A percentile compares a stretch with the other conserved stretches of the same genome.
Conservation (phyloP, 2,329 filamentous ascomycete species). For the Curvularia verruculosa region DNA sequence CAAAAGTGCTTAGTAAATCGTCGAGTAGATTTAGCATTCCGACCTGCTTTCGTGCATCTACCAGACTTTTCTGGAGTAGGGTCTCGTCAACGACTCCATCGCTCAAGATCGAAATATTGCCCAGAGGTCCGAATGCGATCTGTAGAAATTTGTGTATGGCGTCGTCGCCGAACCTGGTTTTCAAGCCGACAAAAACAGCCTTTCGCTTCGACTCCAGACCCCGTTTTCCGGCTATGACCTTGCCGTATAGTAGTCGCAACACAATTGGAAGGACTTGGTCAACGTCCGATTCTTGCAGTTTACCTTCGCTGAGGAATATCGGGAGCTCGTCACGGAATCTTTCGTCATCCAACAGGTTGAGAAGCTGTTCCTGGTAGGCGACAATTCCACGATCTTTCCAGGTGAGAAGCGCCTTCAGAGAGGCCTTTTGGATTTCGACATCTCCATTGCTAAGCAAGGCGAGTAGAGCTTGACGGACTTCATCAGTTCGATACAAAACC, state of each 20-base stretch:
- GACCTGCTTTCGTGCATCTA: slow-evolving; percentile 78
- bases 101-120: slow-evolving; percentile 64
- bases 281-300: slow-evolving; percentile 75
- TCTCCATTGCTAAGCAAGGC: slow-evolving; percentile 85
- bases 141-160: slow-evolving; percentile 83
- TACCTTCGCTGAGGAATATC: slow-evolving; percentile 75
- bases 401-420: slow-evolving; percentile 81
- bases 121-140: slow-evolving; percentile 77
- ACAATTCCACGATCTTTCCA: slow-evolving; percentile 84
- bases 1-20: slow-evolving; percentile 83
- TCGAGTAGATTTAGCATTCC: slow-evolving; percentile 92
- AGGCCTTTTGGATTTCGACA: slow-evolving; percentile 82
- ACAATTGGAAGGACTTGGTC: slow-evolving; percentile 81
- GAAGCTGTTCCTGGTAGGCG: slow-evolving; percentile 82
- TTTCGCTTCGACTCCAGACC: slow-evolving; percentile 81
- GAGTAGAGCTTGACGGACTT: slow-evolving; percentile 78
- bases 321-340: slow-evolving; percentile 94
- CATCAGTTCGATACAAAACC: slow-evolving; percentile 76
- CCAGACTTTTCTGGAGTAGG: slow-evolving; percentile 55
- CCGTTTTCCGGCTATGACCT: slow-evolving; percentile 81
- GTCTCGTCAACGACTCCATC: slow-evolving; percentile 57
- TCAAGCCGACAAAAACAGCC: slow-evolving; percentile 75
- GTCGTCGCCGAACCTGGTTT: slow-evolving; percentile 70
- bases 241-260: slow-evolving; percentile 85
- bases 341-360: slow-evolving; percentile 86